Evolutionary conservation across 495 filamentous ascomycete species (phyloP), one percentile per base, ranked within the genome.

Genomic region (Filosporella fistucella): DNA sequence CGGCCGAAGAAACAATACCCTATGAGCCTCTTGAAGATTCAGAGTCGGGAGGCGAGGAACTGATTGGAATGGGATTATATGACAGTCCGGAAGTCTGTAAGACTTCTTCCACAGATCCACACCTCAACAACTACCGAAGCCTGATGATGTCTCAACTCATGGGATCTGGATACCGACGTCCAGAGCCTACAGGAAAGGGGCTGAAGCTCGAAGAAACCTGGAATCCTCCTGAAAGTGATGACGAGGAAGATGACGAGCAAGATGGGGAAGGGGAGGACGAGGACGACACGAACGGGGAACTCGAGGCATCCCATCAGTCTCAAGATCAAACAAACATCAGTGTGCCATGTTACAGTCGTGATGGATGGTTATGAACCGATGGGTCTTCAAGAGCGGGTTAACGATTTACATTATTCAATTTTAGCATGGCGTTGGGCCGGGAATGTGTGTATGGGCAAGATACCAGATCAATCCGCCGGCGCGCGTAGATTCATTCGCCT

Each of bases 61-160:
- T 94, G 2, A 80, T 89, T 17, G 88, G 86, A 17, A 84, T 94
- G 81, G 88, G 88, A 10, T 73, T 94, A 1, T 91, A 94, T 66
- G 87, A 85, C 58, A 64, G 78, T 24, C 82, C 83, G 7, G 77
- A 76, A 28, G 65, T 70, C 22, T 20, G 25, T 2, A 60, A 63
- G 14, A 42, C 72, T 47, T 46, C 54, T 14, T 47, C 72, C 49
- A 45, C 55, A 17, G 63, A 69, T 51, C 56, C 69, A 21, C 53
- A 58, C 17, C 50, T 72, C 25, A 63, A 69, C 47, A 60, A 70
- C 36, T 71, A 73, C 43, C 68, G 66, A 44, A 68, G 67, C 7
- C 32, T 62, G 7, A 74, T 73, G 35, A 73, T 72, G 25, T 69
- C 74, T 4, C 72, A 73, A 14, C 58, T 73, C 10, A 42, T 79